phyloP scores from a whole-genome alignment of 768 basidiomycete species.

The Kwoniella shandongensis region DNA sequence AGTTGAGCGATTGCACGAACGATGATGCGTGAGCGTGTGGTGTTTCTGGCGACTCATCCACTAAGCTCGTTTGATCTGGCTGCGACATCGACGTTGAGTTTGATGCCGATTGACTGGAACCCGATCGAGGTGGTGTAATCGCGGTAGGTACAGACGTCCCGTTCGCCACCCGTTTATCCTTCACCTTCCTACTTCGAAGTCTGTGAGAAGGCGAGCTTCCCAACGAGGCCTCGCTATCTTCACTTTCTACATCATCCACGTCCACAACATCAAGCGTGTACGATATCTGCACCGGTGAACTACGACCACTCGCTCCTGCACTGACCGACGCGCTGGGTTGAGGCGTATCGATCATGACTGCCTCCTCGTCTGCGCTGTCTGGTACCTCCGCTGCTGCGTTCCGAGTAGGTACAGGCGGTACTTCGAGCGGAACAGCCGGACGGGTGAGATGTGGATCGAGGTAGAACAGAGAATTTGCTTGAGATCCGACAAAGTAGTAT shows the following conservation, averaged over 20 bases:
- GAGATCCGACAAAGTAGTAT: conserved; percentile 94
- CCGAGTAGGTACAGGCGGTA: conserved; percentile 30
- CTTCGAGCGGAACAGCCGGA: conserved; percentile 66
- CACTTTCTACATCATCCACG: conserved; percentile 41
- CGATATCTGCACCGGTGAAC: neutral
- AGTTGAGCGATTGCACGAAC: neutral
- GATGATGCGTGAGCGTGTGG: neutral
- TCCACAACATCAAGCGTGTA: conserved; percentile 37
- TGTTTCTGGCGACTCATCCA: neutral
- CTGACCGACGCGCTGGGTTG: neutral
- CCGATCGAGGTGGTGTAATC: neutral
- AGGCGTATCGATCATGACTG: conserved; percentile 10
- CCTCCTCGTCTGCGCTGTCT: conserved; percentile 9
- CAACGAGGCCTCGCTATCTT: conserved; percentile 27
- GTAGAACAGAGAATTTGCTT: conserved; percentile 72
- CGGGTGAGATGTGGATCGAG: conserved; percentile 64
- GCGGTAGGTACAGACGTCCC: conserved; percentile 2
- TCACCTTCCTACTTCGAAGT: conserved; percentile 7
- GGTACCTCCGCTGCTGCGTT: neutral
- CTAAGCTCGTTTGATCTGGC: neutral
- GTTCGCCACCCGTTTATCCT: neutral
- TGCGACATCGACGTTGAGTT: neutral
- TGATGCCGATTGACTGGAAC: neutral
- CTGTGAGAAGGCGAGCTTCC: conserved; percentile 15
- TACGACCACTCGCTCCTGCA: neutral